Base-by-base conservation (phyloP, 306 rosid genomes). In the Cicer judaicum region DNA sequence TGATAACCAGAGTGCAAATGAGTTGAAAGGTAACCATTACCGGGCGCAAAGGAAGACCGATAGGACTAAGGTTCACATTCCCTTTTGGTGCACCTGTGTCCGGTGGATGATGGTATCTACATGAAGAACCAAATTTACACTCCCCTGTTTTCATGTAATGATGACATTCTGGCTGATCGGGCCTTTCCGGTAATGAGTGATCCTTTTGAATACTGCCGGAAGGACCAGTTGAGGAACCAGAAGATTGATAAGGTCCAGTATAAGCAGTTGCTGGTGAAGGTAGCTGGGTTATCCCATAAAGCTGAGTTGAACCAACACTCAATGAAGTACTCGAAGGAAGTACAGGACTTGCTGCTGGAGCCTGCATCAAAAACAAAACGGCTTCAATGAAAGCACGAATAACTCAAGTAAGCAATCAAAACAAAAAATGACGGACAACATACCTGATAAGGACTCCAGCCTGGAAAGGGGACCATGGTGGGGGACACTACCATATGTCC, bases 101-200 rank as follows among this genome's bases (percentile, higher is more conserved):
- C 43, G 85, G 81, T 3, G 98, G 99, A 79, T 95, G 99, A 85
- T 95, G 99, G 83, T 95, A 95, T 90, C 87, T 92, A 87, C 99
- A 95, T 5, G 98, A 92, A 54, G 96, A 87, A 70, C 98, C 99
- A 82, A 84, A 92, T 89, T 89, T 95, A 83, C 99, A 95, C 54
- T 90, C 96, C 83, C 99, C 99, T 12, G 99, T 95, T 92, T 84
- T 95, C 92, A 95, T 61, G 81, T 86, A 95, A 85, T 90, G 77
- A 77, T 87, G 98, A 66, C 99, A 95, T 66, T 92, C 98, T 53
- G 84, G 92, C 75, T 95, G 98, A 34, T 93, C 98, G 36, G 98
- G 99, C 84, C 99, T 90, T 73, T 95, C 93, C 1, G 99, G 99
- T 83, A 78, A 88, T 38, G 88, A 73, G 14, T 73, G 86, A 77